Conservation (phyloP, 352 stramenopile genomes). For the Achlya hypogyna region DNA sequence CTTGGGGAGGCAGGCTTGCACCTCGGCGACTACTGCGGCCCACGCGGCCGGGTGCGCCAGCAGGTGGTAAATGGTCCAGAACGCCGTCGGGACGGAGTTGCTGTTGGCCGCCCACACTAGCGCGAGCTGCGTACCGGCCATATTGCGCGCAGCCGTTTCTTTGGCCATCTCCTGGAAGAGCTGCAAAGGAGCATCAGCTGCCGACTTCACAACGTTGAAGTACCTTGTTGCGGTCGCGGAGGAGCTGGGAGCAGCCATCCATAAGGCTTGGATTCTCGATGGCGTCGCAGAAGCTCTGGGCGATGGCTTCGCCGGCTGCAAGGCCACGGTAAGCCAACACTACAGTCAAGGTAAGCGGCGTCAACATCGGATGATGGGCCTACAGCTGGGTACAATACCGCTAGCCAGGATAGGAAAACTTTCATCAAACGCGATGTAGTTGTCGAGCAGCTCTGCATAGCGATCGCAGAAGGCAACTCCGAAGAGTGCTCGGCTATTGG, state of each 20-base stretch:
- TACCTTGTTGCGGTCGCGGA: neutral
- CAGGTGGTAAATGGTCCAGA: slow-evolving; percentile 16
- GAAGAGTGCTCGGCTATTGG: neutral
- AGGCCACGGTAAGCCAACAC: neutral
- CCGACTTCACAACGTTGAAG: neutral
- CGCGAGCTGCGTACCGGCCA: neutral
- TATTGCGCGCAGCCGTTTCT: neutral
- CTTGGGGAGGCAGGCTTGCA: neutral
- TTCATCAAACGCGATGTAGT: slow-evolving; percentile 11
- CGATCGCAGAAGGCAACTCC: neutral
- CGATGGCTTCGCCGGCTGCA: neutral
- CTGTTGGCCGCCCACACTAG: slow-evolving; percentile 6
- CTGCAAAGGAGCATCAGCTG: neutral
- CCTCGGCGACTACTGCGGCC: slow-evolving; percentile 10
- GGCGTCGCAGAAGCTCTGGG: slow-evolving; percentile 1
- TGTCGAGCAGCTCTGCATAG: neutral
- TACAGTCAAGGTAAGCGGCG: neutral
- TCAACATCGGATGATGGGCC: neutral
- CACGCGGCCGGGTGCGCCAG: slow-evolving; percentile 3
- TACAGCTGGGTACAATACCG: neutral
- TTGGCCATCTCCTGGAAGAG: neutral
- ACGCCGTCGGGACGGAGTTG: slow-evolving; percentile 18
- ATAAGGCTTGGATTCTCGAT: neutral
- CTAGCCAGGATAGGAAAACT: slow-evolving; percentile 6
- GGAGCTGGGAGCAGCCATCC: neutral